These are phyloP conservation scores for Dimocarpus longan DNA, from an alignment of 345 rosid species.

Conservation along the genomic window DNA sequence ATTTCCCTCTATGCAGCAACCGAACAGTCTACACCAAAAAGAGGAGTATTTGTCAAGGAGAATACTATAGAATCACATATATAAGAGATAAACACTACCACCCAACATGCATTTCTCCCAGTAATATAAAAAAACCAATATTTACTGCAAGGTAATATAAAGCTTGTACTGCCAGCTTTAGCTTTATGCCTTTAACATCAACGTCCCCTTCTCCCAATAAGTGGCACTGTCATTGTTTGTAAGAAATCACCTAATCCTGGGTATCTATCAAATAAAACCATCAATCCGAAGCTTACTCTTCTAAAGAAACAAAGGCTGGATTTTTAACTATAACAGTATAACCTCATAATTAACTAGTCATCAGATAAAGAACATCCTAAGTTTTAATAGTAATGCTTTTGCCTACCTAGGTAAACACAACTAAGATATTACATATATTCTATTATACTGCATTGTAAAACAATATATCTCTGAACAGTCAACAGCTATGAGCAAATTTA, in stretches of 20 bases:
- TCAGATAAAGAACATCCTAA: neutral
- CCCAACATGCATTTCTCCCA: neutral
- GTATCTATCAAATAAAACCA: neutral
- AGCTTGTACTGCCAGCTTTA: neutral
- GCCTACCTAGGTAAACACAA: too few species aligned
- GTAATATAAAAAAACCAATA: neutral
- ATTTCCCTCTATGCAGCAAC: constrained; percentile 28
- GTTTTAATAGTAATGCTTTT: neutral
- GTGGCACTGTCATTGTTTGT: neutral
- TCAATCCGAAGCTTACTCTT: neutral
- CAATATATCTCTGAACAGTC: constrained; percentile 1
- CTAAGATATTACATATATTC: too few species aligned
- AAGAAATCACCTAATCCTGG: constrained; percentile 1
- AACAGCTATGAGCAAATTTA: neutral
- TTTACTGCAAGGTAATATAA: neutral
- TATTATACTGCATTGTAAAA: too few species aligned
- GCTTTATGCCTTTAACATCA: neutral
- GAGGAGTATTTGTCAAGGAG: neutral
- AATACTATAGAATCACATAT: neutral
- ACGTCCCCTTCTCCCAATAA: neutral
- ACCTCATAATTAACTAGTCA: neutral
- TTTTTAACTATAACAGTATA: neutral
- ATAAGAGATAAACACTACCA: neutral
- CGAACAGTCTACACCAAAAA: constrained; percentile 16
- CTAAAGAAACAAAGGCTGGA: neutral